Evolutionary conservation across 352 stramenopile genomes (phyloP), one percentile per base, ranked within the genome.

Genomic region (Globisporangium parvum): DNA sequence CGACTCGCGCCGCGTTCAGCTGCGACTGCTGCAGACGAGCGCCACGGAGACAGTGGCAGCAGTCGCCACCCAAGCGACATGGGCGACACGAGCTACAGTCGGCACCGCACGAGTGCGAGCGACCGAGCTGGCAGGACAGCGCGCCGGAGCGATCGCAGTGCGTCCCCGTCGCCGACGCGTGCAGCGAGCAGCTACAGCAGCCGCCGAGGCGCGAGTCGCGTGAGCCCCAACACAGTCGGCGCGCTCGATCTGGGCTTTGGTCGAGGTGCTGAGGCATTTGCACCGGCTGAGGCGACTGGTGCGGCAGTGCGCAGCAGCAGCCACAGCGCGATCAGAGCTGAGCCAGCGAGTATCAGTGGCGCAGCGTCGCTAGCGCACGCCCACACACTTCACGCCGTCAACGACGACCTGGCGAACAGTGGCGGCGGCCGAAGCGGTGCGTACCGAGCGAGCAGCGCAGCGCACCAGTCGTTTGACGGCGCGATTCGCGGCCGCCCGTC

Each of bases 81-180:
- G 31, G 31, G 31, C 31, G 31, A 35, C 9, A 11, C 31, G 31
- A 35, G 31, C 31, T 35, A 35, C 39, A 6, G 14, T 44, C 39
- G 39, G 39, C 20, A 44, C 15, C 31, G 14, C 18, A 44, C 39
- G 39, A 44, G 14, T 12, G 39, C 39, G 2, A 23, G 35, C 24
- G 23, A 28, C 6, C 31, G 50, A 10, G 23, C 40, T 5, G 33
- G 12, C 1, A 40, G 49, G 3, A 57, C 47, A 28, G 17, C 11
- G 24, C 6, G 28, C 21, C 56, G 42, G 8, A 47, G 37, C 18
- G 46, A 50, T 3, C 57, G 51, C 31, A 63, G 51, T 12, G 31
- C 46, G 8, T 54, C 57, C 26, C 44, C 50, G 15, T 63, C 57
- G 2, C 50, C 57, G n/a, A 31, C 6, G 39, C 56, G 56, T 49